phyloP scores from a whole-genome alignment of 1,284 basidiomycete genomes.

The Thelephora terrestris region DNA sequence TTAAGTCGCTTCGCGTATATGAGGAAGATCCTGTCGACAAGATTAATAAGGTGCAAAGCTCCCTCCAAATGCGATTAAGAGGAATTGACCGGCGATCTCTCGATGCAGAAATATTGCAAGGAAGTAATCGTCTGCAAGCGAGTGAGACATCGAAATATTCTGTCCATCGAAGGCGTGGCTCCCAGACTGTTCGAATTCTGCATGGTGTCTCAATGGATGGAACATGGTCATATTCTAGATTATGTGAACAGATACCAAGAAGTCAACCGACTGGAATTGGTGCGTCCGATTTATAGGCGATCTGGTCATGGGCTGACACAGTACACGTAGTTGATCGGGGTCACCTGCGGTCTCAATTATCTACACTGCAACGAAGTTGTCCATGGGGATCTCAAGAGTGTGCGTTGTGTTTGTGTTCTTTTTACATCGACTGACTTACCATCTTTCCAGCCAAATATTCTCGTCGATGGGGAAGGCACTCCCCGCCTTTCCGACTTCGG shows the following conservation, averaged over 20 bases:
- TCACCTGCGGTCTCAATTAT: background rate
- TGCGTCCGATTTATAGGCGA: background rate
- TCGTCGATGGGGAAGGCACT: background rate
- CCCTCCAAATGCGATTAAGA: background rate
- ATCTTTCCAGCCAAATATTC: background rate
- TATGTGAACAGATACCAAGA: slow-evolving; percentile 4
- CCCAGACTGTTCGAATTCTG: slow-evolving; percentile 2
- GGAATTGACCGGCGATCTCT: background rate
- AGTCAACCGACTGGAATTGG: slow-evolving; percentile 5
- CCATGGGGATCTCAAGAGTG: slow-evolving; percentile 1
- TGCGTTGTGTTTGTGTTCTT: background rate
- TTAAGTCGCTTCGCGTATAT: slow-evolving; percentile 7
- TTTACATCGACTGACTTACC: background rate
- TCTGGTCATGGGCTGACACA: background rate
- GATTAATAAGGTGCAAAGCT: no score
- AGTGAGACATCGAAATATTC: background rate
- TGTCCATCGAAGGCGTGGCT: background rate
- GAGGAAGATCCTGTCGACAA: background rate
- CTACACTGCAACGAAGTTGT: background rate
- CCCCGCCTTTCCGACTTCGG: slow-evolving; percentile 2
- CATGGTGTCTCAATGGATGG: slow-evolving; percentile 9
- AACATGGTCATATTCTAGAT: slow-evolving; percentile 2
- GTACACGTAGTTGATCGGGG: background rate
- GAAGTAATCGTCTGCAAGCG: background rate
- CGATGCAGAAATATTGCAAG: background rate